Conservation (phyloP, 2,329 filamentous ascomycete genomes). For the Calonectria hawksworthii region DNA sequence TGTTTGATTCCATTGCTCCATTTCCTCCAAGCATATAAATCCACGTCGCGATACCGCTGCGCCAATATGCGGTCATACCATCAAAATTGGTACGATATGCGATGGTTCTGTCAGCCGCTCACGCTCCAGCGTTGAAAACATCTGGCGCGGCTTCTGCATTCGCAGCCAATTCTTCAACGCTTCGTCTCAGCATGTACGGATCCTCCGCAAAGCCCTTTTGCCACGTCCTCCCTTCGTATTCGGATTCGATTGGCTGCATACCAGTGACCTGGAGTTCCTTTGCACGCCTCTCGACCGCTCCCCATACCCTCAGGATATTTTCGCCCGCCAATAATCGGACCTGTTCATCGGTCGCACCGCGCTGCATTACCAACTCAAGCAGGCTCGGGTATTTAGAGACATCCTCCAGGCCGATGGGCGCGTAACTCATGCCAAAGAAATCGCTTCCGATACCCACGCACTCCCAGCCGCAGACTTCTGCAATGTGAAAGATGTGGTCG, state of each 20-base stretch:
- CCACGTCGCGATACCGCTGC: too few relatives aligned
- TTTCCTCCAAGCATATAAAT: too few relatives aligned
- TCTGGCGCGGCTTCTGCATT: neutral
- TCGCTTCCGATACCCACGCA: conserved; percentile 55
- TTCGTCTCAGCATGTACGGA: conserved; percentile 8
- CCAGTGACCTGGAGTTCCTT: conserved; percentile 36
- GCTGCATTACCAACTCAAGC: conserved; percentile 47
- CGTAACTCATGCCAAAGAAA: conserved; percentile 51
- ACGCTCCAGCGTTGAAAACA: neutral
- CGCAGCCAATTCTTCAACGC: neutral
- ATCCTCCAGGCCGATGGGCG: conserved; percentile 49
- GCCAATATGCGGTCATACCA: too few relatives aligned
- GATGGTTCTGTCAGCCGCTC: too few relatives aligned
- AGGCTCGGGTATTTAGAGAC: conserved; percentile 53
- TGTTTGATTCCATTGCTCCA: too few relatives aligned
- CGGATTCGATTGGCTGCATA: conserved; percentile 47
- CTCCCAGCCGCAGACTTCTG: conserved; percentile 51
- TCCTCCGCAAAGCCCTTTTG: conserved; percentile 38
- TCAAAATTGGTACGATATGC: too few relatives aligned
- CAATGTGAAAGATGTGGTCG: conserved; percentile 51
- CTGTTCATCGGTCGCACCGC: conserved; percentile 49
- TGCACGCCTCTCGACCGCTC: conserved; percentile 44
- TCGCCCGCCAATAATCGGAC: conserved; percentile 38
- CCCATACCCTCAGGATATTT: conserved; percentile 39
- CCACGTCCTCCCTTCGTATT: conserved; percentile 47